phyloP scores from a whole-genome alignment of 2,329 filamentous ascomycete genomes.

The Blastomyces silverae region DNA sequence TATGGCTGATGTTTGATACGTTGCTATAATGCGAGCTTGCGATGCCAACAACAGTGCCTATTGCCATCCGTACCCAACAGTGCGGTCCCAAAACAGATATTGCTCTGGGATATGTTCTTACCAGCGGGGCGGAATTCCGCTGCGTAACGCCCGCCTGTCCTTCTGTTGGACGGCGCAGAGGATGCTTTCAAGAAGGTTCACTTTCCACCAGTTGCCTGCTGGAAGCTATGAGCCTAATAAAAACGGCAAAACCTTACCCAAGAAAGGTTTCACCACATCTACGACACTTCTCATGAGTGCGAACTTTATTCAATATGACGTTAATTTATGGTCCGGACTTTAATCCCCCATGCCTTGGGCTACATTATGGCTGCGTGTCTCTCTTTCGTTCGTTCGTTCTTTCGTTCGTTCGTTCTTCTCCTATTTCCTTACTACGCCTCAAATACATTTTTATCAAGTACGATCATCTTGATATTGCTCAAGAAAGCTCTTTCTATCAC shows the following conservation, averaged over 20 bases:
- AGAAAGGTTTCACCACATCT: neutral
- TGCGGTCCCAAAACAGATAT: neutral
- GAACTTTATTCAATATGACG: neutral
- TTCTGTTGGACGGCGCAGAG: neutral
- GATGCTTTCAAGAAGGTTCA: neutral
- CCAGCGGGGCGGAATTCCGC: neutral
- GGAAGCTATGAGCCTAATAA: neutral
- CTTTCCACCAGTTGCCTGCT: neutral
- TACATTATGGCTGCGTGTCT: neutral
- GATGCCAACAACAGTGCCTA: neutral
- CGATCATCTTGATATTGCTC: neutral
- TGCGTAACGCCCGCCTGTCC: neutral
- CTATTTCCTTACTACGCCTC: neutral
- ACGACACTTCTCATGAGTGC: neutral
- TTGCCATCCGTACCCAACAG: neutral
- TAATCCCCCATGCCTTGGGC: neutral
- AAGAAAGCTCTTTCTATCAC: neutral
- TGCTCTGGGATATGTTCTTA: neutral
- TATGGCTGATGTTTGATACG: neutral
- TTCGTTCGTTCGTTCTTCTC: neutral
- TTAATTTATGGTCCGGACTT: neutral
- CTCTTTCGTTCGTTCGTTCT: neutral
- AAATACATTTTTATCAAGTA: neutral
- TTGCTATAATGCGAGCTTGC: neutral
- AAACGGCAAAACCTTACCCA: neutral